Evolutionary conservation across 805 yeast species (phyloP), one percentile per base, ranked within the genome.

Genomic region (Kazachstania bromeliacearum): DNA sequence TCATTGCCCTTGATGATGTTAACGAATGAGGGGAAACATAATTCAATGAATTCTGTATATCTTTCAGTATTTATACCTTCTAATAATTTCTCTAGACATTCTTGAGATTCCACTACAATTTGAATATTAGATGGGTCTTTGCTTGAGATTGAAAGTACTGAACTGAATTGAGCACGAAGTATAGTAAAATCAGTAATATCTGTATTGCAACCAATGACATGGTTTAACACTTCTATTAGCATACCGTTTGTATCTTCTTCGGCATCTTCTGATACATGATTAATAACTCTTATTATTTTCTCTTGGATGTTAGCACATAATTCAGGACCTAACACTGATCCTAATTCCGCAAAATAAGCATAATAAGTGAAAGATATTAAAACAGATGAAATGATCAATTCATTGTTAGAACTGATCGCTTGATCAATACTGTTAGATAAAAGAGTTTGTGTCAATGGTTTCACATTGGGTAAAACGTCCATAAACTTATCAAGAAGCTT

Each of bases 191-290:
- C 42, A 7, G 46, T 36, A 4, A 25, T 21, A 7, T 26, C 17
- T 6, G 22, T 15, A 20, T 41, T 41, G 27, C 82, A 70, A 1
- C 77, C 71, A 3, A 70, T 66, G 7, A 47, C 42, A 15, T 47
- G 38, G 1, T 77, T 66, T n/a, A 83, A 57, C 0, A 81, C 71
- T 52, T 87, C 95, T 9, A 83, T 67, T 28, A 88, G 57, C 32
- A 81, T 67, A 1, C 87, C 73, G 24, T 82, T 75, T 0, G 95
- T 72, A 48, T 88, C 97, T 31, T 85, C 95, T 31, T 77, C 82
- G 0, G 92, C 72, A 1, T 74, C 79, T 1, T 68, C 71, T 3
- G 70, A 51, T 7, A 89, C 55, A 2, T 67, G 54, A 3, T 55
- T 49, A 8, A 77, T 66, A 0, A 73, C 43, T 1, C 44, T 31